These are phyloP conservation scores for Didymella exigua DNA, from an alignment of 2,329 filamentous ascomycete species.

Conservation along the genomic window DNA sequence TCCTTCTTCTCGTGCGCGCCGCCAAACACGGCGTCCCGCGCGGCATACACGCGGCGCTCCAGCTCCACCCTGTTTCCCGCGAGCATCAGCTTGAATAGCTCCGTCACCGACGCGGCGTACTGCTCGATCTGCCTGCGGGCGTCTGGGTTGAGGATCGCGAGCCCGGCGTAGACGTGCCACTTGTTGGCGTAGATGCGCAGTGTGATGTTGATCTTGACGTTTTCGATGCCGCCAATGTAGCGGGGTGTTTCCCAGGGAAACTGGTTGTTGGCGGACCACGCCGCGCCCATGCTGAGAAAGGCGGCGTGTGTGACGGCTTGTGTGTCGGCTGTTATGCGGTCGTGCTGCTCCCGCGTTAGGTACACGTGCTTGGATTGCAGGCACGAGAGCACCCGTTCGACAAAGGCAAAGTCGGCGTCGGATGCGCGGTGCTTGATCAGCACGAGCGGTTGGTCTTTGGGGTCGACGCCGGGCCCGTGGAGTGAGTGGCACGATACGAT, in stretches of 20 bases:
- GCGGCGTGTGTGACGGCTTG: constrained; percentile 98
- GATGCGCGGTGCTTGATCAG: constrained; percentile 92
- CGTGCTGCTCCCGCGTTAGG: constrained; percentile 84
- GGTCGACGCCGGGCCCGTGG: constrained; percentile 88
- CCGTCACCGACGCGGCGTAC: constrained; percentile 90
- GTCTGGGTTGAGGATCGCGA: constrained; percentile 94
- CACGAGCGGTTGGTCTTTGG: constrained; percentile 87
- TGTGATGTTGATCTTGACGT: constrained; percentile 98
- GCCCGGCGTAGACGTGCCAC: constrained; percentile 98
- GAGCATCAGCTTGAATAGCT: constrained; percentile 96
- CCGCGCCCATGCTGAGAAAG: constrained; percentile 94
- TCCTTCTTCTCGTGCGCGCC: constrained; percentile 57
- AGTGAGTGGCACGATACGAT: constrained; percentile 97
- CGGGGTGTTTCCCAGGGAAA: constrained; percentile 98
- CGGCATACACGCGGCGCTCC: constrained; percentile 74
- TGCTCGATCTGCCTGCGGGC: constrained; percentile 91
- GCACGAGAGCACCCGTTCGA: constrained; percentile 80
- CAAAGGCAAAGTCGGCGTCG: constrained; percentile 74
- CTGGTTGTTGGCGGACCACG: constrained; percentile 92
- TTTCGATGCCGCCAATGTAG: constrained; percentile 96
- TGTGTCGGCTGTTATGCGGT: constrained; percentile 96
- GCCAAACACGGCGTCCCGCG: constrained; percentile 73
- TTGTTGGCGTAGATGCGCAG: constrained; percentile 97
- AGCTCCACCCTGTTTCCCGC: constrained; percentile 80
- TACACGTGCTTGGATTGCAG: constrained; percentile 86